These are phyloP conservation scores for Tricholoma flavovirens DNA, from an alignment of 768 basidiomycete species.

Conservation along the genomic window DNA sequence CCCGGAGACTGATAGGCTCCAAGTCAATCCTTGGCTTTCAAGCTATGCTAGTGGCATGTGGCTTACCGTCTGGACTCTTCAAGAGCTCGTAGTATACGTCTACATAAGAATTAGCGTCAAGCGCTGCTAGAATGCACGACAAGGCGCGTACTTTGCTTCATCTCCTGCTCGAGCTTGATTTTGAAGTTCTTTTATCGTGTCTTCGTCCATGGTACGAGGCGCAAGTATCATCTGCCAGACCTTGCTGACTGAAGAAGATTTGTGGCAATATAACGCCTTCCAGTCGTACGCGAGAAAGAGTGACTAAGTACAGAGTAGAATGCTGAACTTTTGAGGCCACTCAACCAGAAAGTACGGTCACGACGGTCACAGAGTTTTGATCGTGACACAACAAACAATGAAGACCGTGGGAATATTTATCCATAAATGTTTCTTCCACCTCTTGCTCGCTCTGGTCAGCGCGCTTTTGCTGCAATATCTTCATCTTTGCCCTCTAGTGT, in stretches of 20 bases:
- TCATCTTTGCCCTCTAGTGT: conserved; percentile 35
- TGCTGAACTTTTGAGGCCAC: too few relatives aligned
- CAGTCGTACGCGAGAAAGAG: background rate
- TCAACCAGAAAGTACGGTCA: too few relatives aligned
- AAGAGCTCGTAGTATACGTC: conserved; percentile 9
- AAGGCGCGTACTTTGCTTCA: conserved; percentile 15
- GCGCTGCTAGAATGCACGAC: background rate
- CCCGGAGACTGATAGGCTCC: background rate
- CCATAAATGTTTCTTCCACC: conserved; percentile 19
- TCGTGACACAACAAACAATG: background rate
- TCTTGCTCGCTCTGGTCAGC: conserved; percentile 17
- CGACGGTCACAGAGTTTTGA: too few relatives aligned
- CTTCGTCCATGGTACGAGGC: conserved; percentile 30
- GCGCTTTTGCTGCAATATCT: conserved; percentile 46
- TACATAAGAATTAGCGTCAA: conserved; percentile 2
- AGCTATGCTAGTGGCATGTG: background rate
- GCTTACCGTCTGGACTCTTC: background rate
- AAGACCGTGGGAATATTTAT: conserved; percentile 11
- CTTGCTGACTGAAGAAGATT: background rate
- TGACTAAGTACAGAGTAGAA: background rate
- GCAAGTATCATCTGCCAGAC: background rate
- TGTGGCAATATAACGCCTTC: conserved; percentile 5
- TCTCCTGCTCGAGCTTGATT: conserved; percentile 13
- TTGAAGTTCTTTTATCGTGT: conserved; percentile 22
- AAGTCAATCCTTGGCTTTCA: background rate